These are phyloP conservation scores for Paramecium octaurelia DNA, from an alignment of 73 alveolate genomes.

Conservation along the genomic window DNA sequence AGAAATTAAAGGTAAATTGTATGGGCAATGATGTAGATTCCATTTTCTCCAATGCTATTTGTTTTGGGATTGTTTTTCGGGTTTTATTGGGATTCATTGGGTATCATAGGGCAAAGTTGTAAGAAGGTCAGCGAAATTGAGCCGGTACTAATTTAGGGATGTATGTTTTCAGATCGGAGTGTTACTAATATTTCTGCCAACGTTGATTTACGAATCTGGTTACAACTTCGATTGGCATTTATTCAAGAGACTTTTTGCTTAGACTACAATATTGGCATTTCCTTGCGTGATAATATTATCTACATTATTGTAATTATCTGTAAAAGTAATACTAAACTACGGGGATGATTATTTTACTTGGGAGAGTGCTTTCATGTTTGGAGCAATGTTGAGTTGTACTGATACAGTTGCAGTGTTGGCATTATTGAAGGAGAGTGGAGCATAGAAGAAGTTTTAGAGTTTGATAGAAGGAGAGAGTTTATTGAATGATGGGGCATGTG, in stretches of 20 bases:
- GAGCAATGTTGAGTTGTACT: conserved; percentile 73
- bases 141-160: conserved; percentile 3
- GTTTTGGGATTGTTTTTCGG: conserved; percentile 56
- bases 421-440: conserved; percentile 75
- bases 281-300: conserved; percentile 62
- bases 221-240: conserved; percentile 65
- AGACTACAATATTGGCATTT: conserved; percentile 59
- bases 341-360: conserved; percentile 67
- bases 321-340: conserved; percentile 61
- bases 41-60: conserved; percentile 60
- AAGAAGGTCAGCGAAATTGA: conserved; percentile 23
- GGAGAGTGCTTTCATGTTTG: conserved; percentile 75
- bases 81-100: conserved; percentile 50
- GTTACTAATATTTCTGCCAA: conserved; percentile 54
- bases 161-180: conserved; percentile 25
- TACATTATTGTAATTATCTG: conserved; percentile 22
- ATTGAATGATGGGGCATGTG: conserved; percentile 74
- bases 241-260: conserved; percentile 53
- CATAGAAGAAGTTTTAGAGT: conserved; percentile 64
- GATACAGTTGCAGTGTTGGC: conserved; percentile 83
- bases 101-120: conserved; percentile 22
- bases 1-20: not conserved
- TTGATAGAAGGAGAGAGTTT: conserved; percentile 78
- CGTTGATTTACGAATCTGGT: conserved; percentile 65
- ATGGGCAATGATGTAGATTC: not conserved